phyloP scores from a whole-genome alignment of 2,329 filamentous ascomycete species.

The Sordariomycetes sp. region DNA sequence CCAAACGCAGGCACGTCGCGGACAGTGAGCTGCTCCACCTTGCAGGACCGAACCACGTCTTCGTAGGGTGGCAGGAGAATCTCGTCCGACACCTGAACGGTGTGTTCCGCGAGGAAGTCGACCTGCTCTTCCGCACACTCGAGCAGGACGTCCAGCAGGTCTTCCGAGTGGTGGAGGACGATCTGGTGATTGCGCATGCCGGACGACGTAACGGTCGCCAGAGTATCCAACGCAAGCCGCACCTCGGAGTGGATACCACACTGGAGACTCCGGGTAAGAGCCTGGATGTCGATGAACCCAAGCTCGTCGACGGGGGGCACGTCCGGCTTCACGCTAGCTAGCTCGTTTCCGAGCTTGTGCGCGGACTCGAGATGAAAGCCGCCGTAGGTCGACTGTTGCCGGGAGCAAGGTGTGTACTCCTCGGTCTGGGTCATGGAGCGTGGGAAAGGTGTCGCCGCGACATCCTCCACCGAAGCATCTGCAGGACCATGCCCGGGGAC shows the following conservation, averaged over 20 bases:
- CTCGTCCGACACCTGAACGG: constrained; percentile 76
- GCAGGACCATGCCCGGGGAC: not conserved
- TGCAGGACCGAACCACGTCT: constrained; percentile 71
- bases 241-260: constrained; percentile 85
- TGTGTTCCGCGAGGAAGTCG: constrained; percentile 73
- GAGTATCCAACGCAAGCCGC: constrained; percentile 76
- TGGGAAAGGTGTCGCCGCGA: not conserved
- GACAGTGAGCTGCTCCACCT: constrained; percentile 60
- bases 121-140: constrained; percentile 88
- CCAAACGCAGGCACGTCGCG: constrained; percentile 67
- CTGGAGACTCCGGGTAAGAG: constrained; percentile 79
- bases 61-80: constrained; percentile 79
- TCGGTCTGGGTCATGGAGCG: constrained; percentile 13
- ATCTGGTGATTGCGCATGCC: constrained; percentile 54
- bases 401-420: constrained; percentile 43
- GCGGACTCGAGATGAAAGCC: constrained; percentile 61
- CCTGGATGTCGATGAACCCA: constrained; percentile 81
- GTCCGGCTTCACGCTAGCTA: constrained; percentile 61
- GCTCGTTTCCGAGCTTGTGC: constrained; percentile 52
- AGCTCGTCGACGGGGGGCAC: constrained; percentile 67
- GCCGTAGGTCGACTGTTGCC: constrained; percentile 51
- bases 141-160: constrained; percentile 76
- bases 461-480: not conserved
- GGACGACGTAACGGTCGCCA: constrained; percentile 57
- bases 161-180: constrained; percentile 66